Conservation (phyloP, 805 yeast genomes). For the Metschnikowia colocasiae region DNA sequence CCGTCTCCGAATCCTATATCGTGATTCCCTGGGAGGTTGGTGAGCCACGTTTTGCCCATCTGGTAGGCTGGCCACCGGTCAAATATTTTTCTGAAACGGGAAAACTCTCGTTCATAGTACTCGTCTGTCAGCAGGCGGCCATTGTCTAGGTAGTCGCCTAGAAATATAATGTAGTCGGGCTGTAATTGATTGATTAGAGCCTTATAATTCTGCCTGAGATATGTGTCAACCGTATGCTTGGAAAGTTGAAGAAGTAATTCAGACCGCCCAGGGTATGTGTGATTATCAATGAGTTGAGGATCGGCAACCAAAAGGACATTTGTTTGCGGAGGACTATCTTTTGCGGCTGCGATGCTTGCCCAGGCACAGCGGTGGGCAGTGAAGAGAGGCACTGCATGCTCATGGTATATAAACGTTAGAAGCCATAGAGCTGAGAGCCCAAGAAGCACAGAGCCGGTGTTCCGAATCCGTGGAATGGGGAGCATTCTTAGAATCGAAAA, state of each 20-base stretch:
- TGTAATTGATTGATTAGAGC: slow-evolving; percentile 27
- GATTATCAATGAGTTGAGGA: slow-evolving; percentile 43
- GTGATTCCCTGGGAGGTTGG: slow-evolving; percentile 31
- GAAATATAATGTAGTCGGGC: slow-evolving; percentile 37
- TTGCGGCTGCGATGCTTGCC: slow-evolving; percentile 18
- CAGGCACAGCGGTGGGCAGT: slow-evolving; percentile 31
- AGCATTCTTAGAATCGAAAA: neutral
- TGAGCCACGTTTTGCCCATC: slow-evolving; percentile 27
- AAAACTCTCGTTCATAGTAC: slow-evolving; percentile 28
- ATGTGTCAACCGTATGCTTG: slow-evolving; percentile 40
- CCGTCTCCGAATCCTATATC: slow-evolving; percentile 28
- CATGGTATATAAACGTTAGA: slow-evolving; percentile 30
- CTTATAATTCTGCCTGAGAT: slow-evolving; percentile 36
- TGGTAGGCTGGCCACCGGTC: slow-evolving; percentile 18
- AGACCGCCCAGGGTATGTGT: slow-evolving; percentile 42
- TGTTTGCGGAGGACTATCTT: slow-evolving; percentile 13
- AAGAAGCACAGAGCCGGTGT: slow-evolving; percentile 26
- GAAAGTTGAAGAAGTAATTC: slow-evolving; percentile 28
- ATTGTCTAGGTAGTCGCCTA: slow-evolving; percentile 43
- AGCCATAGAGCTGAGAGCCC: slow-evolving; percentile 27
- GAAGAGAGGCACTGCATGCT: slow-evolving; percentile 27
- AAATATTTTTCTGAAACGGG: slow-evolving; percentile 35
- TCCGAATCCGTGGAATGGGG: slow-evolving; percentile 18
- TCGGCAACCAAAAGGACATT: slow-evolving; percentile 39
- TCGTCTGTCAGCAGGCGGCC: slow-evolving; percentile 33